Conservation (phyloP, 2,329 filamentous ascomycete genomes). For the Hypomyces rosellus region DNA sequence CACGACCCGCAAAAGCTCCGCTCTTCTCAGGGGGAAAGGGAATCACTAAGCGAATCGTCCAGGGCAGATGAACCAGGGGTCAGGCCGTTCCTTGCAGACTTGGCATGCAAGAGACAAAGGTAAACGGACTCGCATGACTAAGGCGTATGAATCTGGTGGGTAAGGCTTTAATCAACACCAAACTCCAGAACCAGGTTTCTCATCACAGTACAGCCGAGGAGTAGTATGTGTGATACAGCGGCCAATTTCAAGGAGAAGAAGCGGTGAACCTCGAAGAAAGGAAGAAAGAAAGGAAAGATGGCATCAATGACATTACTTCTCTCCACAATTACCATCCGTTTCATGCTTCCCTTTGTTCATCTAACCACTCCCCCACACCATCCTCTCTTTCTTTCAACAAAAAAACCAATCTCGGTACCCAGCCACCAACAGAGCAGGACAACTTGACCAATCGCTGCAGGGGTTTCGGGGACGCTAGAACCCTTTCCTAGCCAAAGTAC, state of each 20-base stretch:
- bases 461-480: too few relatives aligned
- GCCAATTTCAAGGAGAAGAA: neutral
- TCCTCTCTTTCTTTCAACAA: too few relatives aligned
- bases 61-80: slow-evolving; percentile 1
- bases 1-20: too few relatives aligned
- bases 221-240: neutral
- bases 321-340: neutral
- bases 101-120: slow-evolving; percentile 2
- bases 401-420: too few relatives aligned
- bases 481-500: too few relatives aligned
- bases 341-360: neutral
- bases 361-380: too few relatives aligned
- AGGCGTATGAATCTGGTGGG: neutral
- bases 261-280: slow-evolving; percentile 6
- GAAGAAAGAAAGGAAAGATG: neutral
- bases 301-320: neutral
- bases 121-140: neutral
- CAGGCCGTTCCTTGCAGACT: slow-evolving; percentile 6
- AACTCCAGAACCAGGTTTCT: neutral
- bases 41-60: too few relatives aligned
- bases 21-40: too few relatives aligned
- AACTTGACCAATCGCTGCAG: too few relatives aligned
- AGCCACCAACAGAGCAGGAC: too few relatives aligned
- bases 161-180: neutral
- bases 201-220: neutral